A percentile compares a stretch with the other conserved stretches of the same genome.
Evolutionary conservation across 2,329 filamentous ascomycete species (phyloP).

Genomic region (Fusarium fujikuroi): DNA sequence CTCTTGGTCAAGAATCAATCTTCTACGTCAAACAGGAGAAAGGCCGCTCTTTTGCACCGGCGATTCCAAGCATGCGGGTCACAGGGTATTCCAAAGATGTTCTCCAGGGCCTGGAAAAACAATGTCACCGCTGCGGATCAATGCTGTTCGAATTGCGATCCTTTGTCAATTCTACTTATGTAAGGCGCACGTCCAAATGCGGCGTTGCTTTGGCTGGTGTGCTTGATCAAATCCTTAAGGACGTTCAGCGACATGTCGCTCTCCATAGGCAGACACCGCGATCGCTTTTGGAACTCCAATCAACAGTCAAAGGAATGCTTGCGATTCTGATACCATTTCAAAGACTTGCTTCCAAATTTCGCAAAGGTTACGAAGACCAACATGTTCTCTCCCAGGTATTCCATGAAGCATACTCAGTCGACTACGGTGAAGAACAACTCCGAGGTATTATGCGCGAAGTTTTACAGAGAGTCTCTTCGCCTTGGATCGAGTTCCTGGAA

Average conservation of each 20-base stretch:
- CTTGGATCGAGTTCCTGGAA: conserved; percentile 74
- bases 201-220: conserved; percentile 64
- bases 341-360: conserved; percentile 60
- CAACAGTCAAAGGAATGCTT: conserved; percentile 58
- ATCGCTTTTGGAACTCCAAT: conserved; percentile 65
- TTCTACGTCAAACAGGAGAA: conserved; percentile 72
- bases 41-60: conserved; percentile 63
- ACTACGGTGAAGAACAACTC: conserved; percentile 71
- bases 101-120: conserved; percentile 58
- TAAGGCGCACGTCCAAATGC: conserved; percentile 56
- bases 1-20: conserved; percentile 76
- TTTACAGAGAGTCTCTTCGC: conserved; percentile 68
- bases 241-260: conserved; percentile 62
- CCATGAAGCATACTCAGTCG: conserved; percentile 69
- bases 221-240: conserved; percentile 59
- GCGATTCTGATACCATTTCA: conserved; percentile 64
- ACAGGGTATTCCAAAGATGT: conserved; percentile 66
- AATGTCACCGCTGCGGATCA: conserved; percentile 61
- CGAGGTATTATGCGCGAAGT: conserved; percentile 74
- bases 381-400: conserved; percentile 71
- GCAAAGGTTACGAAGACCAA: conserved; percentile 63
- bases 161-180: conserved; percentile 61
- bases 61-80: conserved; percentile 59
- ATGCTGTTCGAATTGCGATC: conserved; percentile 57
- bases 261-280: conserved; percentile 53